Evolutionary conservation across 345 rosid genomes (phyloP).

Genomic region (Syzygium aromaticum): DNA sequence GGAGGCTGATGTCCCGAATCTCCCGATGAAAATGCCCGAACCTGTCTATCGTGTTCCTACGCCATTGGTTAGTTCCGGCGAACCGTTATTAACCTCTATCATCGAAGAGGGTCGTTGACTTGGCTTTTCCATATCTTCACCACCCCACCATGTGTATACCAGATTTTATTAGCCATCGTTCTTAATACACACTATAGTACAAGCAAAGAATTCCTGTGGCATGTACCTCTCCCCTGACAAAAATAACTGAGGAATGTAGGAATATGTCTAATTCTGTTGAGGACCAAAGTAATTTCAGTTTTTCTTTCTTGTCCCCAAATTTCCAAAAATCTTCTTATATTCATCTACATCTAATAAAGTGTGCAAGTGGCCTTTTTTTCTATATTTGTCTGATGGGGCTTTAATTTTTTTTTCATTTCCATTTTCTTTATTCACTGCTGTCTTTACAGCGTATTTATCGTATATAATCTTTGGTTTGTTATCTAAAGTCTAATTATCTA

Average conservation of each 20-base stretch:
- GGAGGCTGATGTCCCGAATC: conserved; percentile 24
- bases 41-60: conserved; percentile 20
- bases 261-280: not conserved
- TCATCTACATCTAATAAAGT: not conserved
- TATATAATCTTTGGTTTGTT: too few species aligned
- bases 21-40: conserved; percentile 32
- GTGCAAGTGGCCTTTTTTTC: too few species aligned
- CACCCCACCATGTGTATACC: not conserved
- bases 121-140: not conserved
- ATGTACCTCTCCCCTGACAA: not conserved
- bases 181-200: not conserved
- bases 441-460: too few species aligned
- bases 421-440: too few species aligned
- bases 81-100: conserved; percentile 8
- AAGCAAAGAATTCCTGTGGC: not conserved
- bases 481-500: too few species aligned
- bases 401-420: too few species aligned
- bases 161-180: not conserved
- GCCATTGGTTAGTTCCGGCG: conserved; percentile 14
- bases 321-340: not conserved
- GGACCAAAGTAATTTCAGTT: not conserved
- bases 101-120: conserved; percentile 24
- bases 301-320: not conserved
- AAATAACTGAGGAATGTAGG: not conserved
- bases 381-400: too few species aligned